Percentiles rank a stretch among this genome's conserved stretches.
These are phyloP conservation scores for Cladophialophora chaetospira DNA, from an alignment of 2,329 filamentous ascomycete species.

Conservation along the genomic window DNA sequence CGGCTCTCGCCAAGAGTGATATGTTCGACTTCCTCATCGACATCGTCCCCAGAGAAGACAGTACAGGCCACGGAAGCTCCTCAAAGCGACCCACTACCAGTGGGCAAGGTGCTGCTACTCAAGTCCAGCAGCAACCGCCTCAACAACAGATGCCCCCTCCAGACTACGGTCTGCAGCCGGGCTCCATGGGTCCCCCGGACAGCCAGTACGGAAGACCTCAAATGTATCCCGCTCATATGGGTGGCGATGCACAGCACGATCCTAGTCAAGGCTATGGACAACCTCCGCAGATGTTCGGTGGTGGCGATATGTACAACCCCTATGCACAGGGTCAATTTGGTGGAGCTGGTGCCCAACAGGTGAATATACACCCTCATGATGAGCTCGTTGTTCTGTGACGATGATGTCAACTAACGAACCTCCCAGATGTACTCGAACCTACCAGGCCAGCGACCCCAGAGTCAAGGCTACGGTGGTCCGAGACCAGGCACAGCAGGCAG, in stretches of 20 bases:
- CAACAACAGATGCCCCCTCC: slow-evolving; percentile 58
- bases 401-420: neutral
- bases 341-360: slow-evolving; percentile 64
- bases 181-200: slow-evolving; percentile 65
- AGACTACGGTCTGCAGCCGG: slow-evolving; percentile 60
- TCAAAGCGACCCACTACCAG: slow-evolving; percentile 53
- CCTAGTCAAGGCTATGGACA: slow-evolving; percentile 74
- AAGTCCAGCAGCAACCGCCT: slow-evolving; percentile 55
- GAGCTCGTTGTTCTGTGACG: neutral
- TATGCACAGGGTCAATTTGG: slow-evolving; percentile 72
- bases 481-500: slow-evolving; percentile 30
- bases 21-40: slow-evolving; percentile 99
- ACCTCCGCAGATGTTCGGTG: slow-evolving; percentile 74
- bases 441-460: slow-evolving; percentile 30
- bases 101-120: slow-evolving; percentile 42
- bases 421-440: slow-evolving; percentile 32
- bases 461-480: slow-evolving; percentile 33
- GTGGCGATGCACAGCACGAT: slow-evolving; percentile 58
- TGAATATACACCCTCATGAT: slow-evolving; percentile 47
- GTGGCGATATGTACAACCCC: slow-evolving; percentile 68
- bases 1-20: slow-evolving; percentile 92
- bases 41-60: slow-evolving; percentile 95
- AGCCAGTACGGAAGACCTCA: slow-evolving; percentile 78
- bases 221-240: slow-evolving; percentile 79
- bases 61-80: slow-evolving; percentile 63